A percentile compares a stretch with the other conserved stretches of the same genome.
Evolutionary conservation across 192 early-diverging fungal species (phyloP).

Genomic region (Backusella mclennaniae): DNA sequence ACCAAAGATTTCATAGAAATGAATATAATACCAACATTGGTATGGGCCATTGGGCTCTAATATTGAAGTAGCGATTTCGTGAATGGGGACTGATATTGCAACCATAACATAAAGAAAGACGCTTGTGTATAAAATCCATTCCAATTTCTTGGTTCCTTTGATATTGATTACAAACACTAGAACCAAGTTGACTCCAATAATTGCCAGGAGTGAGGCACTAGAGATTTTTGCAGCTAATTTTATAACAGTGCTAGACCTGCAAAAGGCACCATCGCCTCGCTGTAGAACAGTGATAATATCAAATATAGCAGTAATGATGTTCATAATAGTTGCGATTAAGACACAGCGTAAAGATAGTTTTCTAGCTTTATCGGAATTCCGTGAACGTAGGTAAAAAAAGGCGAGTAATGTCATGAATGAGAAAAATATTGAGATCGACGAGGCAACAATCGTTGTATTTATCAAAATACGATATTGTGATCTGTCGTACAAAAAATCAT

Average conservation of each 20-base stretch:
- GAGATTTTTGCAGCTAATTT: neutral
- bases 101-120: neutral
- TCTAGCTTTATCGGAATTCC: neutral
- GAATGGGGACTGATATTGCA: neutral
- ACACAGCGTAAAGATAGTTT: neutral
- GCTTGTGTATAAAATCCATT: neutral
- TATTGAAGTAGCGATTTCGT: neutral
- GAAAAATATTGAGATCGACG: neutral
- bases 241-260: neutral
- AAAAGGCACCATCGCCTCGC: neutral
- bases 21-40: neutral
- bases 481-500: neutral
- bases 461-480: slow-evolving; percentile 2
- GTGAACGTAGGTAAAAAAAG: neutral
- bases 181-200: neutral
- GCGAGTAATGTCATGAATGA: neutral
- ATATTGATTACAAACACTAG: neutral
- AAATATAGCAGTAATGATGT: neutral
- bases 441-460: neutral
- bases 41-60: neutral
- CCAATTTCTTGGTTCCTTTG: neutral
- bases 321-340: neutral
- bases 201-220: neutral
- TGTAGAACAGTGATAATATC: neutral
- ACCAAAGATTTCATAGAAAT: neutral